Evolutionary conservation across 495 filamentous ascomycete genomes (phyloP), one percentile per base, ranked within the genome.

Genomic region (Annulohypoxylon maeteangense): DNA sequence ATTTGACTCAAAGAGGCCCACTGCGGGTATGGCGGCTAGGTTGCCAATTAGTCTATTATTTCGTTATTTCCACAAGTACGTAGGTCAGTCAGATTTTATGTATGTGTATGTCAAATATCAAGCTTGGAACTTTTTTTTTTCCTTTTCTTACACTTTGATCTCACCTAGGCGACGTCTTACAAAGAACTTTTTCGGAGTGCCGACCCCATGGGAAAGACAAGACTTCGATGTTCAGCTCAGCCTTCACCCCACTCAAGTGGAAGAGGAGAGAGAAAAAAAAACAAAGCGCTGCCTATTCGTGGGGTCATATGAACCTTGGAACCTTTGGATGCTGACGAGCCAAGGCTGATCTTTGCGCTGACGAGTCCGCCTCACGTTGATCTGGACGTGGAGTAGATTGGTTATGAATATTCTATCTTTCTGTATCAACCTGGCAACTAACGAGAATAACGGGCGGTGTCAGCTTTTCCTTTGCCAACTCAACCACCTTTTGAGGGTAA

Each of bases 281-380:
- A 32, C 8, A n/a, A 5, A 40, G 54, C 22, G 7, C 32, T 54
- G 47, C 59, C 53, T 58, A 65, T 72, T 72, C 70, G 70, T 68
- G 70, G 70, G 70, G 70, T 72, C 59, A 63, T 68, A 68, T 64
- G 59, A 44, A 54, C 68, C 58, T 51, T 68, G 64, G n/a, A n/a
- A n/a, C n/a, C n/a, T n/a, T n/a, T 63, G 58, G 42, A 55, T 72
- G 65, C 64, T 72, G 70, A 72, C 70, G 38, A 55, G 65, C 65
- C 60, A 68, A 68, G 70, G 44, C 59, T 54, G 40, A 60, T 72
- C 38, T 64, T 54, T 65, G 12, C 51, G 64, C 70, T 72, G 70
- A 68, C 60, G 48, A 68, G 42, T 57, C 70, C 65, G 70, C 70
- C 70, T 72, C 70, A 65, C 70, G 65, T 65, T 68, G 65, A 64